phyloP scores from a whole-genome alignment of 176 grass and related monocot genomes.

The Themeda triandra region DNA sequence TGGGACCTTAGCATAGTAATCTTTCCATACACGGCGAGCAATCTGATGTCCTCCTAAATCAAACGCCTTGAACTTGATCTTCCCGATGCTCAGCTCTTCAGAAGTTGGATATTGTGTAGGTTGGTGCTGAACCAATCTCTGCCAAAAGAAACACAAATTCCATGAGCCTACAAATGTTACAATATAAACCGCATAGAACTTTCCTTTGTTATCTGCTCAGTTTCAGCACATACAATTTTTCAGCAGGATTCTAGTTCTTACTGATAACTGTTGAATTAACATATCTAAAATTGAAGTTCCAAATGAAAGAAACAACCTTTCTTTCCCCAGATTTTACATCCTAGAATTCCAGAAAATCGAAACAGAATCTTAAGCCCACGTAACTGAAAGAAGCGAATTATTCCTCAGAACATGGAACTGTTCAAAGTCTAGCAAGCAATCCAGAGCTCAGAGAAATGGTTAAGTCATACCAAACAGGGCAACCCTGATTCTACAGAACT shows the following conservation, averaged over 20 bases:
- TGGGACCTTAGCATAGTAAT: constrained; percentile 88
- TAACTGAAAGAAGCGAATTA: constrained; percentile 9
- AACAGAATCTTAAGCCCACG: not conserved
- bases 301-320: not conserved
- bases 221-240: not conserved
- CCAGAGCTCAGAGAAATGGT: not conserved
- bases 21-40: constrained; percentile 93
- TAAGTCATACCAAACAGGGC: not conserved
- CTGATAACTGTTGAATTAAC: not conserved
- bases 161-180: constrained; percentile 8
- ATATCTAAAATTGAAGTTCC: not conserved
- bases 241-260: not conserved
- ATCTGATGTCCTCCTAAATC: constrained; percentile 95
- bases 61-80: constrained; percentile 93
- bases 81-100: constrained; percentile 79
- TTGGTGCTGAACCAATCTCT: constrained; percentile 93
- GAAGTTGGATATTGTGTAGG: constrained; percentile 88
- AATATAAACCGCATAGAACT: not conserved
- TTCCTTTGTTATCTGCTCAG: not conserved
- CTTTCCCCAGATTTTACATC: not conserved
- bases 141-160: constrained; percentile 27
- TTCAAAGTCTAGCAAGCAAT: constrained; percentile 27
- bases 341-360: not conserved
- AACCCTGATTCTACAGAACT: not conserved
- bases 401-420: not conserved